Evolutionary conservation across 768 basidiomycete species (phyloP).

Genomic region (Cyathus striatus): DNA sequence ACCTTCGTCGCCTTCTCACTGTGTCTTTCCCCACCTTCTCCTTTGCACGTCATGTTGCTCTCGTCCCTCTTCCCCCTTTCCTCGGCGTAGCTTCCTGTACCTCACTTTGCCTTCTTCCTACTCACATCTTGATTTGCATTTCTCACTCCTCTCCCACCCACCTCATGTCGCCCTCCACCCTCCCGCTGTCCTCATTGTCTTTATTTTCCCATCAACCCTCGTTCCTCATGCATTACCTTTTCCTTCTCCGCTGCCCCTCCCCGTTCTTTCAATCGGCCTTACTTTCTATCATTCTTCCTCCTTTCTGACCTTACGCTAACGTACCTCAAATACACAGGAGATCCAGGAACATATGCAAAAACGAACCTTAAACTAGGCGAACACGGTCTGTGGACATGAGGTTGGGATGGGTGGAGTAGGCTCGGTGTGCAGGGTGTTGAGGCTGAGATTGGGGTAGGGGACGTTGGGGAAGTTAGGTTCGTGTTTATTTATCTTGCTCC

Average conservation of each 20-base stretch:
- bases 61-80: no score
- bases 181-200: no score
- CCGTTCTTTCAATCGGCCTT: neutral
- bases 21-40: neutral
- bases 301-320: neutral
- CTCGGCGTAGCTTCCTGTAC: no score
- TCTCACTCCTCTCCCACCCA: no score
- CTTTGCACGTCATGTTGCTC: no score
- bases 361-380: slow-evolving; percentile 38
- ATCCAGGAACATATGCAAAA: slow-evolving; percentile 37
- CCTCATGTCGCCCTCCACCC: no score
- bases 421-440: slow-evolving; percentile 35
- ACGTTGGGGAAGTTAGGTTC: slow-evolving; percentile 59
- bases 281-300: neutral
- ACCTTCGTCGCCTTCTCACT: no score
- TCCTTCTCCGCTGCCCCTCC: no score
- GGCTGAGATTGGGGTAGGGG: slow-evolving; percentile 32
- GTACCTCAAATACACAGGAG: neutral
- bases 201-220: no score
- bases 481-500: slow-evolving; percentile 18
- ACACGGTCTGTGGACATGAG: slow-evolving; percentile 62
- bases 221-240: no score
- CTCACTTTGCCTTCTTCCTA: no score
- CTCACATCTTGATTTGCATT: no score
- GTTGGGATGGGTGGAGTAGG: slow-evolving; percentile 67